Evolutionary conservation across 1,284 basidiomycete species (phyloP).

Genomic region (Malassezia psittaci): DNA sequence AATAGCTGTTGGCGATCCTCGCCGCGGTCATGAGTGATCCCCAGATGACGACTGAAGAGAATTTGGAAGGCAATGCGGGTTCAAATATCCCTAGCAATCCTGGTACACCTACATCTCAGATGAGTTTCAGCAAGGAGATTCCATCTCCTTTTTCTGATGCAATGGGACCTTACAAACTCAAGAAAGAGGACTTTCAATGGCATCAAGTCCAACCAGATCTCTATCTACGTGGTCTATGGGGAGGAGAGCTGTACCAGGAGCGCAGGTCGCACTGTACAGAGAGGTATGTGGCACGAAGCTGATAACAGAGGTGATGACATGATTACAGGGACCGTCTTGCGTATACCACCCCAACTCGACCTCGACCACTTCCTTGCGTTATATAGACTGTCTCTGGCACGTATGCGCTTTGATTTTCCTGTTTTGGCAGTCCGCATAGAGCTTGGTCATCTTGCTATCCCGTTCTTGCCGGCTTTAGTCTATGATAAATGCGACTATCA

Average conservation of each 20-base stretch:
- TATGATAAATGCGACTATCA: slow-evolving; percentile 5
- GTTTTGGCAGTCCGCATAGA: slow-evolving; percentile 8
- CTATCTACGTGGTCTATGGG: slow-evolving; percentile 13
- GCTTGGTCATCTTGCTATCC: background rate
- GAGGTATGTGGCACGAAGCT: background rate
- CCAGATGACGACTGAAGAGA: no score
- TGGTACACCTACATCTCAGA: no score
- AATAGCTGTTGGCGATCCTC: no score
- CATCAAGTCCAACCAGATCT: background rate
- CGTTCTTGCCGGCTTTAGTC: slow-evolving; percentile 3
- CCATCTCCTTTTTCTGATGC: slow-evolving; percentile 12
- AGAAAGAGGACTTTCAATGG: slow-evolving; percentile 1
- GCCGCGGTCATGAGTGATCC: no score
- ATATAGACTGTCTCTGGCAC: background rate
- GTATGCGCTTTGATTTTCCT: slow-evolving; percentile 8
- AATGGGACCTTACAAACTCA: slow-evolving; percentile 12
- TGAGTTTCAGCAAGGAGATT: background rate
- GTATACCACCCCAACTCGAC: background rate
- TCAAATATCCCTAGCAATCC: no score
- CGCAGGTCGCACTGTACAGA: slow-evolving; percentile 4
- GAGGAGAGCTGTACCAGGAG: slow-evolving; percentile 16
- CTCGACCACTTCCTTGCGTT: slow-evolving; percentile 1
- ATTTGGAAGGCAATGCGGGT: no score
- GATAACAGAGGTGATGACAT: slow-evolving; percentile 11
- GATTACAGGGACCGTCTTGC: slow-evolving; percentile 1